Percentiles rank a stretch among this genome's conserved stretches.
Conservation (phyloP, 2,329 filamentous ascomycete genomes). For the Colletotrichum aenigma region DNA sequence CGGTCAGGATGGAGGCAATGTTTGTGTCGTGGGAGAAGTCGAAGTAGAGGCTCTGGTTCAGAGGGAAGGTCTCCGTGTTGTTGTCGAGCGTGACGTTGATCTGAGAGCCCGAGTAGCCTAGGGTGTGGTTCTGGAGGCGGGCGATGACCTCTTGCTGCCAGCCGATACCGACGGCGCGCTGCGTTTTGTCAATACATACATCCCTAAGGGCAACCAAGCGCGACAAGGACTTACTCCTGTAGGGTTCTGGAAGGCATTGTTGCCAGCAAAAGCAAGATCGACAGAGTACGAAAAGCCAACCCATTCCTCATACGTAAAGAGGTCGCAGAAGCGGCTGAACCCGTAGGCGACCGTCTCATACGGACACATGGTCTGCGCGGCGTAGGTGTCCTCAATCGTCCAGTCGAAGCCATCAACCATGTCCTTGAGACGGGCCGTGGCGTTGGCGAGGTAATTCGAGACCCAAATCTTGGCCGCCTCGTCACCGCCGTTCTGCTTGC, state of each 20-base stretch:
- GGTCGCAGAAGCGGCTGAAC: slow-evolving; percentile 73
- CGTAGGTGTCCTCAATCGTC: slow-evolving; percentile 67
- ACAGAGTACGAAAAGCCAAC: slow-evolving; percentile 72
- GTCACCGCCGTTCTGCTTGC: slow-evolving; percentile 53
- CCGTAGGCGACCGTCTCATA: slow-evolving; percentile 82
- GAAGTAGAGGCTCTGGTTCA: slow-evolving; percentile 75
- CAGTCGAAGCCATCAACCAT: slow-evolving; percentile 65
- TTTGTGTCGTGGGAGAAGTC: slow-evolving; percentile 83
- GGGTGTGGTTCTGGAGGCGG: slow-evolving; percentile 69
- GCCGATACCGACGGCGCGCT: slow-evolving; percentile 74
- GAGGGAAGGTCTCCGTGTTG: slow-evolving; percentile 71
- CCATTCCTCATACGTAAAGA: slow-evolving; percentile 81
- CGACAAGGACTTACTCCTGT: slow-evolving; percentile 51
- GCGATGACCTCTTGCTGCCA: slow-evolving; percentile 77
- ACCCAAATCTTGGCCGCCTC: slow-evolving; percentile 65
- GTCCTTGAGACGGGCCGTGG: slow-evolving; percentile 62
- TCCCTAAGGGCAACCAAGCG: slow-evolving; percentile 42
- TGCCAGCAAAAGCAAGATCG: slow-evolving; percentile 69
- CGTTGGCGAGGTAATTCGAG: slow-evolving; percentile 66
- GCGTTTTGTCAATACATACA: slow-evolving; percentile 24
- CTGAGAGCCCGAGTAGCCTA: slow-evolving; percentile 61
- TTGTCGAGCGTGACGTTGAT: slow-evolving; percentile 75
- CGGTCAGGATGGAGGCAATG: slow-evolving; percentile 71
- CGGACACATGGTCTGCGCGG: slow-evolving; percentile 74
- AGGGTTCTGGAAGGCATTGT: slow-evolving; percentile 66